Base-by-base conservation (phyloP, 2,329 filamentous ascomycete genomes). In the Periconia sp. region DNA sequence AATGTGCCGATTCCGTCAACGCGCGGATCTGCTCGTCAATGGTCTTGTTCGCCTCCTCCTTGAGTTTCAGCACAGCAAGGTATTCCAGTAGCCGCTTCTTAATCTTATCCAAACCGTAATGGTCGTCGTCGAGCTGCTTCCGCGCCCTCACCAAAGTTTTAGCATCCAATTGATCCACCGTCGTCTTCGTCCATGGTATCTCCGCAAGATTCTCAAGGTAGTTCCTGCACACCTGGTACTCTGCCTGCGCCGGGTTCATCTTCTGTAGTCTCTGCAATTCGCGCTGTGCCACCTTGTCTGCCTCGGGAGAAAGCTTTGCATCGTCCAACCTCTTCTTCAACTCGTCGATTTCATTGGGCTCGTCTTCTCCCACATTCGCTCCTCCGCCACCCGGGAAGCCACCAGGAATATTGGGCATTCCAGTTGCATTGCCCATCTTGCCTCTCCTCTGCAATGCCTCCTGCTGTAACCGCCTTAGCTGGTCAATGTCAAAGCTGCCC, bases 1-100 rank as follows among this genome's bases (percentile, higher is more conserved):
- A 64, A 7, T 57, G 55, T 6, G 64, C 59, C 2, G 79, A 65
- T 37, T 83, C 77, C 31, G 77, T 77, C 2, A 84, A 76, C 6
- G 81, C 74, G 41, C 80, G 76, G 58, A 96, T 91, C 70, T 96
- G 88, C 23, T 85, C 83, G 50, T 96, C 89, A 17, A 97, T 81
- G 49, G 90, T 88, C 49, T 89, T 83, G 60, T 97, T 97, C 57
- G 93, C 87, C 19, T 89, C 87, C 70, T 97, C 92, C 80, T 97
- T 99, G 52, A 99, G 82, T 63, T 94, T 89, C 49, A 99, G 81
- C n/a, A 99, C 94, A 2, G 94, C 95, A 42, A 99, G 81, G 69
- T 99, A 99, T 73, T 97, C 95, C 6, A 99, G 82, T 19, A 99
- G 76, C 42, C 94, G 84, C 82, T 96, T 97, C 84, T 99, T 99